These are phyloP conservation scores for Sisymbrium irio DNA, from an alignment of 345 rosid genomes.

Conservation along the genomic window DNA sequence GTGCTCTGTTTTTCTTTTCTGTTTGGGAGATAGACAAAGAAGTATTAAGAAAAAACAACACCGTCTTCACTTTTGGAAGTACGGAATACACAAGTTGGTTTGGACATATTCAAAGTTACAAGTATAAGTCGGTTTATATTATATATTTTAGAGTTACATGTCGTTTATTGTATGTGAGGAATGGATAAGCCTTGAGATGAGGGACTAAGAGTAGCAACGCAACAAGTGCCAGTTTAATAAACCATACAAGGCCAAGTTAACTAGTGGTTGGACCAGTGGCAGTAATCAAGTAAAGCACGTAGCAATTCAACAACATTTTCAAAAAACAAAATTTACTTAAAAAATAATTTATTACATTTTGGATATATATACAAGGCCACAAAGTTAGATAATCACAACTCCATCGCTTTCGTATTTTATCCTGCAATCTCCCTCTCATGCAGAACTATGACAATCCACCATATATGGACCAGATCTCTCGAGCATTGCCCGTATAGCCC, in stretches of 20 bases:
- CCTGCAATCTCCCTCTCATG: slow-evolving; percentile 40
- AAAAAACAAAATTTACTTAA: no score
- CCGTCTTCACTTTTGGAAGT: not conserved
- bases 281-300: not conserved
- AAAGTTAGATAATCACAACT: not conserved
- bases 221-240: not conserved
- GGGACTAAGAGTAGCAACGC: not conserved
- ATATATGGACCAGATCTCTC: slow-evolving; percentile 88
- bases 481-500: slow-evolving; percentile 79
- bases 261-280: not conserved
- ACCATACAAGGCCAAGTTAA: not conserved
- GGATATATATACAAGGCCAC: not conserved
- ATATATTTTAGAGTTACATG: not conserved
- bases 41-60: not conserved
- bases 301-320: not conserved
- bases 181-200: not conserved
- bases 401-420: not conserved
- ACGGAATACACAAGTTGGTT: not conserved
- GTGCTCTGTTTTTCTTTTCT: not conserved
- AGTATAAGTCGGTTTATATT: no score
- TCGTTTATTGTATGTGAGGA: not conserved
- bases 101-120: no score
- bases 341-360: no score
- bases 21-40: not conserved
- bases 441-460: slow-evolving; percentile 78